Evolutionary conservation across 139 green algal genomes (phyloP).

Genomic region (Tetratostichococcus sp.): DNA sequence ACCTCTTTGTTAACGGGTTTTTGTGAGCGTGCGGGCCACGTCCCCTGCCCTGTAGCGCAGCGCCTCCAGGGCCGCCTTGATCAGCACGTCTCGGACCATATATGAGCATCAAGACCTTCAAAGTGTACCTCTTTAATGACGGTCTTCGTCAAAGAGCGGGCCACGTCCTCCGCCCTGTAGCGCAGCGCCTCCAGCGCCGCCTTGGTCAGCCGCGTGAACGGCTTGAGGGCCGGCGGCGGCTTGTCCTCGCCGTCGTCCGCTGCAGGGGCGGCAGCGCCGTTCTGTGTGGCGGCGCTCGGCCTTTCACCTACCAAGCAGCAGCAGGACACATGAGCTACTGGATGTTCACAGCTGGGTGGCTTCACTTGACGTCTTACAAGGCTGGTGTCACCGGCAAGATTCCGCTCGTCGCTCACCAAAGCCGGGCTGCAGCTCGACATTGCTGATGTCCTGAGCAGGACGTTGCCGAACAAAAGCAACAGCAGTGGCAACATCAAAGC

Average conservation of each 20-base stretch:
- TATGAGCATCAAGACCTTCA: too few species aligned
- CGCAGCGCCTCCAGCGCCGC: conserved; percentile 54
- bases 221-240: conserved; percentile 19
- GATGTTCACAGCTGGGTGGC: too few species aligned
- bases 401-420: too few species aligned
- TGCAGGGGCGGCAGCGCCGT: neutral
- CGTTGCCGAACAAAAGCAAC: too few species aligned
- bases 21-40: conserved; percentile 60
- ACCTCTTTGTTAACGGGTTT: too few species aligned
- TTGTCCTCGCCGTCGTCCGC: neutral
- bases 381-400: too few species aligned
- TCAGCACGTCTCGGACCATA: too few species aligned
- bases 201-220: conserved; percentile 46
- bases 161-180: conserved; percentile 83
- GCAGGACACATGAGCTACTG: too few species aligned
- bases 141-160: conserved; percentile 61
- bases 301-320: neutral
- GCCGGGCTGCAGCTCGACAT: too few species aligned
- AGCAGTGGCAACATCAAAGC: too few species aligned
- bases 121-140: conserved; percentile 66
- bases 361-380: too few species aligned
- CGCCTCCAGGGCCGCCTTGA: conserved; percentile 41
- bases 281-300: neutral
- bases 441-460: too few species aligned
- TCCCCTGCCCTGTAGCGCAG: conserved; percentile 82